A percentile compares a stretch with the other conserved stretches of the same genome.
phyloP scores from a whole-genome alignment of 768 basidiomycete species.

The Lepiota venenata region DNA sequence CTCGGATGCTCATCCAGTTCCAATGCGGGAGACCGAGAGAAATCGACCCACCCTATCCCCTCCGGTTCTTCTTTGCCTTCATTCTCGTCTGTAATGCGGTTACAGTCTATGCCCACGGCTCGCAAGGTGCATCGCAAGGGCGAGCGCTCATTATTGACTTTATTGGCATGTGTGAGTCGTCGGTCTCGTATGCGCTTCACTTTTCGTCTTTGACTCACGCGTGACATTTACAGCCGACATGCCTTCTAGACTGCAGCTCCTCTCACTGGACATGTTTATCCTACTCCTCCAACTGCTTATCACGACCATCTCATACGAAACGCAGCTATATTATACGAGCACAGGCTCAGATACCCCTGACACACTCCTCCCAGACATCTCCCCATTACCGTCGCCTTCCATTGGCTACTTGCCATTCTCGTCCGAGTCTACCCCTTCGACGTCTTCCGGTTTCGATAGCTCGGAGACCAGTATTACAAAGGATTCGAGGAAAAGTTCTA shows the following conservation, averaged over 20 bases:
- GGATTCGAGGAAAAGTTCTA: constrained; percentile 19
- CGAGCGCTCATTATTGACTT: constrained; percentile 72
- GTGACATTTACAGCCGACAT: constrained; percentile 36
- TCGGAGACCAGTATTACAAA: constrained; percentile 16
- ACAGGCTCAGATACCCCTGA: constrained; percentile 39
- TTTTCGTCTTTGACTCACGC: neutral
- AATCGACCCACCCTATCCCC: constrained; percentile 57
- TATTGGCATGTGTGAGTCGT: constrained; percentile 65
- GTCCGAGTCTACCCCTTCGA: constrained; percentile 15
- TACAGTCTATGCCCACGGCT: constrained; percentile 60
- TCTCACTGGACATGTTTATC: constrained; percentile 67
- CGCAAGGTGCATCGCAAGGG: constrained; percentile 49
- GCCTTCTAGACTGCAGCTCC: constrained; percentile 65
- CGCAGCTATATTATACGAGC: constrained; percentile 38
- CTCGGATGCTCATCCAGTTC: constrained; percentile 57
- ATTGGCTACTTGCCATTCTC: neutral
- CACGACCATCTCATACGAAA: constrained; percentile 67
- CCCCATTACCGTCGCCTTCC: constrained; percentile 15
- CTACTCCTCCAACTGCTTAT: constrained; percentile 64
- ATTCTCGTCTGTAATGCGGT: constrained; percentile 56
- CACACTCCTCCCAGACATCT: constrained; percentile 25
- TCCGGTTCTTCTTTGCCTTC: constrained; percentile 65
- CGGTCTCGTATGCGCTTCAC: neutral
- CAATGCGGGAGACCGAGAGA: constrained; percentile 67
- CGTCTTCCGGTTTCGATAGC: constrained; percentile 13